These are phyloP conservation scores for Rauvolfia tetraphylla DNA, from an alignment of 257 asterid species.

Conservation along the genomic window DNA sequence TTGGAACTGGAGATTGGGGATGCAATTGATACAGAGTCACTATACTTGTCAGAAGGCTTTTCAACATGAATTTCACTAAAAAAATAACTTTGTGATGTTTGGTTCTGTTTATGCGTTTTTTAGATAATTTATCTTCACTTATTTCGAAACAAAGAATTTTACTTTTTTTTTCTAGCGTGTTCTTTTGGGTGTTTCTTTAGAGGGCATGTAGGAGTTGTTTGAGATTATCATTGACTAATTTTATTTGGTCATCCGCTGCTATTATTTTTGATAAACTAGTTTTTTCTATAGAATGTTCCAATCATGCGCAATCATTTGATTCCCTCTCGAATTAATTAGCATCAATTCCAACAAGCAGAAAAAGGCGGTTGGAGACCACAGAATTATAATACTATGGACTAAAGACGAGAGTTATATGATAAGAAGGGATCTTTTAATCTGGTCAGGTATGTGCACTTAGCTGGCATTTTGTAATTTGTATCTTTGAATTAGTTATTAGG, in stretches of 20 bases:
- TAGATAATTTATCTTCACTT: background rate
- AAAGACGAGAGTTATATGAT: background rate
- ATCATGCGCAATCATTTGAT: constrained; percentile 25
- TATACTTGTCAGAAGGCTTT: background rate
- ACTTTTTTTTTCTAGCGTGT: too few species aligned
- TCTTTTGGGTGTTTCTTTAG: background rate
- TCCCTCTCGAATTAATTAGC: background rate
- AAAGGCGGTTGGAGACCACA: background rate
- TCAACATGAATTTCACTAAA: background rate
- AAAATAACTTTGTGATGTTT: background rate
- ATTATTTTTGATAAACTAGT: background rate
- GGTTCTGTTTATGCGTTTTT: background rate
- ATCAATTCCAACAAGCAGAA: constrained; percentile 1
- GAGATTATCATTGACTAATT: background rate
- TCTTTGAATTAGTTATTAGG: background rate
- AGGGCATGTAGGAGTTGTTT: background rate
- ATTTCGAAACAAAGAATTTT: background rate
- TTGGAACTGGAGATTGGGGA: background rate
- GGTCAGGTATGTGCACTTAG: constrained; percentile 1
- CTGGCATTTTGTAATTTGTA: constrained; percentile 8
- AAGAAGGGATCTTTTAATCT: background rate
- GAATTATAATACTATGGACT: background rate
- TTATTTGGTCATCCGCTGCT: background rate
- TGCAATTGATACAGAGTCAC: background rate
- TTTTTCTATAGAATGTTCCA: background rate